Base-by-base conservation (phyloP, 495 filamentous ascomycete species). In the Parmelia sp. region DNA sequence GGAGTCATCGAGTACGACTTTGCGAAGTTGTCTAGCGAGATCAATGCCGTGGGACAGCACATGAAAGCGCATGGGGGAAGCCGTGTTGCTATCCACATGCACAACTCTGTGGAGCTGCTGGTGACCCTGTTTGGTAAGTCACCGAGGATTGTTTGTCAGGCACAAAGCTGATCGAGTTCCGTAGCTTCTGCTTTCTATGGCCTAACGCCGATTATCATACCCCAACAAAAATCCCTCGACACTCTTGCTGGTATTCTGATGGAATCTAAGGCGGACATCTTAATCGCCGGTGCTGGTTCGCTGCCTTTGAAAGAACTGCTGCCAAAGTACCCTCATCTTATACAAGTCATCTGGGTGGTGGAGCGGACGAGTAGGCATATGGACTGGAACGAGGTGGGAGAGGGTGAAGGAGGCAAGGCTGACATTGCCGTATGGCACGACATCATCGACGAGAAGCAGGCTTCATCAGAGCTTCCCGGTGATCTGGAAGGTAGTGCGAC, bases 291-390 rank as follows among this genome's bases (percentile, higher is more conserved):
- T 21, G 93, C 93, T 9, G 94, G 94, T n/a, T 84, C 90, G 21
- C 80, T 97, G 61, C 91, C 96, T 36, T 83, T 97, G 33, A 84
- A 90, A 62, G 75, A 83, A 37, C 81, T 95, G 23, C 80, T 84
- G 19, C 84, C 86, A 68, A 80, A 77, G 62, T 89, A 88, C 71
- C 77, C 84, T 15, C 81, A 84, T 57, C 78, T 97, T 12, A 86
- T 88, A 62, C 85, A 91, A 61, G 83, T 96, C 19, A 81, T 97
- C 63, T 97, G 92, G 90, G 92, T 97, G 5, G 95, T 94, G 10
- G 94, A 97, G 69, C 80, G 89, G 70, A 90, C 90, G 39, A 97
- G 89, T 76, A 83, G 85, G 66, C 94, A 99, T 71, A 90, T 97
- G 82, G 93, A 96, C 75, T 89, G 85, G 86, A 85, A 91, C 71